These are phyloP conservation scores for Solanum infundibuliforme DNA, from an alignment of 257 asterid species.

Conservation along the genomic window DNA sequence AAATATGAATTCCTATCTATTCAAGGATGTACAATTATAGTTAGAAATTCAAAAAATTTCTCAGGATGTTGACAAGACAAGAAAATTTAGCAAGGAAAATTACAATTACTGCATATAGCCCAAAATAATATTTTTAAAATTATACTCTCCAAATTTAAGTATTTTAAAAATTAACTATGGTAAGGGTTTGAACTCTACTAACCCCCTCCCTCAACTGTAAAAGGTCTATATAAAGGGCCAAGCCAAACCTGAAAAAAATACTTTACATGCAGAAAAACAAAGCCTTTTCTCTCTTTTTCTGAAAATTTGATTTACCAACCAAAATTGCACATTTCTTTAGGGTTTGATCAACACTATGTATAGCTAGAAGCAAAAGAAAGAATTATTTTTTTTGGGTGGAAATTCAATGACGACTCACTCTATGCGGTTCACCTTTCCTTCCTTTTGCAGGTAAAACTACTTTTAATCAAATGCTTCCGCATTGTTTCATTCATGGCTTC, in stretches of 20 bases:
- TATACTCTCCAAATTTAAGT: conserved; percentile 6
- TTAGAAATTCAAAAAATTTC: not conserved
- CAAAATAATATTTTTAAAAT: not conserved
- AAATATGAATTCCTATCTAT: not conserved
- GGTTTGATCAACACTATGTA: not conserved
- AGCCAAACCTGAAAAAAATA: conserved; percentile 7
- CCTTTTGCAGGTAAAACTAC: not conserved
- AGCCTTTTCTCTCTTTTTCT: not conserved
- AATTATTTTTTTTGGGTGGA: not conserved
- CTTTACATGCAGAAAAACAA: not conserved
- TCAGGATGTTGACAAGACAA: not conserved
- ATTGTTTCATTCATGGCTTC: not conserved
- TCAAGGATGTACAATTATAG: not conserved
- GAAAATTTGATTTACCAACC: not conserved
- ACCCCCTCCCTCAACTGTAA: not conserved
- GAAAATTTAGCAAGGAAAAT: not conserved
- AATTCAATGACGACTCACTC: not conserved
- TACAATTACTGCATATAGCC: not conserved
- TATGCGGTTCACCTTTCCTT: not conserved
- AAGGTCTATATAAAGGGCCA: conserved; percentile 4
- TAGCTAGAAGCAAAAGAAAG: not conserved
- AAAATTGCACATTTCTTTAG: not conserved
- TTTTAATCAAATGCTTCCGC: not conserved
- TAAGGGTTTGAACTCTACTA: not conserved
- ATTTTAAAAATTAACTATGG: conserved; percentile 20